Base-by-base conservation (phyloP, 1,284 basidiomycete genomes). In the Neotropicomus parvogracilis region DNA sequence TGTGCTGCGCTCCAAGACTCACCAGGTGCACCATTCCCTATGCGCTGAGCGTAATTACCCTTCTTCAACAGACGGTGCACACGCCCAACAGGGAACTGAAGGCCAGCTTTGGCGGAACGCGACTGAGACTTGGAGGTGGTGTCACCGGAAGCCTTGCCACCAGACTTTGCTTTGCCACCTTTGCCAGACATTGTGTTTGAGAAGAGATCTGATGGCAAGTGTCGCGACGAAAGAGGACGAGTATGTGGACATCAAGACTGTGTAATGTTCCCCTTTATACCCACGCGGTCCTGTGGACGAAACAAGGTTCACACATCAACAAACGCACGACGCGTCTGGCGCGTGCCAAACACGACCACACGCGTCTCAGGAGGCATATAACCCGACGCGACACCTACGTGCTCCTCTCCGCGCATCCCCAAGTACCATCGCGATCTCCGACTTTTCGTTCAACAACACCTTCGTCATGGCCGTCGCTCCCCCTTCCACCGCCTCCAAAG, bases 31-130 rank as follows among this genome's bases (percentile, higher is more conserved):
- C 79, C 80, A 46, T 72, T 76, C 65, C 81, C 81, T 54, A 85
- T 72, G 61, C 81, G 81, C 59, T 77, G 77, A 49, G 80, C 81
- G 61, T 86, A 84, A 77, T 87, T 86, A 50, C 84, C 83, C 68
- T 77, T 79, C 75, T 85, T 84, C 56, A 88, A 68, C 50, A 85
- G 77, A 75, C 85, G 81, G 69, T 88, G 85, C 63, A 88, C 84
- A 79, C 85, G 84, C 72, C 85, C 84, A 64, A 88, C 85, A 45
- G 85, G 86, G 75, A 88, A 82, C 63, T 91, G 89, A 54, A 93
- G 81, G 55, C 89, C 85, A 58, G 88, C 88, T 73, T 89, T 91
- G 59, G 86, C 79, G 20, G 91, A 92, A 57, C 91, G 85, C 42
- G 90, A 90, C 63, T 81, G 72, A 8, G 80, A 71, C 60, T 83